Evolutionary conservation across 306 rosid species (phyloP), one percentile per base, ranked within the genome.

Genomic region (Hippophae rhamnoides): DNA sequence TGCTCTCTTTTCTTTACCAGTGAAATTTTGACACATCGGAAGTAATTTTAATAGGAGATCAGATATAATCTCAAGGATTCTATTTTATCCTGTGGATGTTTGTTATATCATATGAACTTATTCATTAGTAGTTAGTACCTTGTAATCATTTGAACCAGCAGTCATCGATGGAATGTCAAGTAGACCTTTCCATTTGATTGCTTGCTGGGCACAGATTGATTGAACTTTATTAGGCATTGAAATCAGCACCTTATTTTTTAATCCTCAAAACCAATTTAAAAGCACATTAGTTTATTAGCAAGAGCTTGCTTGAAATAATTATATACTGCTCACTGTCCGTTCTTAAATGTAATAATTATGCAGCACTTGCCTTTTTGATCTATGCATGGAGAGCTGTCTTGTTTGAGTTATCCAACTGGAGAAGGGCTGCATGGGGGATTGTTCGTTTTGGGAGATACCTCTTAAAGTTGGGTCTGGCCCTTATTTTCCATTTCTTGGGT

Each of bases 351-450:
- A 50, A 41, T 31, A 6, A 56, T 60, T 52, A 41, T 79, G 74
- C 95, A 90, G 95, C 83, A 13, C 53, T 73, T 61, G 93, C 70
- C 56, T 84, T 92, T 69, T 79, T 92, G 50, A 41, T 88, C 57
- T 92, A 92, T 72, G 84, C 95, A n/a, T 92, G 99, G 99, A 83
- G 90, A 71, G 90, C 87, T 12, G 93, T 88, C 58, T 67, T 92
- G 43, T 82, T 87, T n/a, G 99, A 92, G 67, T 72, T 92, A 27
- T 69, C 74, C 31, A 87, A 90, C 72, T 90, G 98, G 98, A 84
- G 62, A 75, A 79, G 70, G 54, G 82, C 71, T 49, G 84, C 76
- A 50, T 31, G 78, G 13, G 73, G 65, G 5, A 60, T 87, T 7
- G 61, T 70, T 49, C 68, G 66, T 12, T 90, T 90, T 60, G 52